These are phyloP conservation scores for Saccharomyces mikatae DNA, from an alignment of 805 yeast genomes.

Conservation along the genomic window DNA sequence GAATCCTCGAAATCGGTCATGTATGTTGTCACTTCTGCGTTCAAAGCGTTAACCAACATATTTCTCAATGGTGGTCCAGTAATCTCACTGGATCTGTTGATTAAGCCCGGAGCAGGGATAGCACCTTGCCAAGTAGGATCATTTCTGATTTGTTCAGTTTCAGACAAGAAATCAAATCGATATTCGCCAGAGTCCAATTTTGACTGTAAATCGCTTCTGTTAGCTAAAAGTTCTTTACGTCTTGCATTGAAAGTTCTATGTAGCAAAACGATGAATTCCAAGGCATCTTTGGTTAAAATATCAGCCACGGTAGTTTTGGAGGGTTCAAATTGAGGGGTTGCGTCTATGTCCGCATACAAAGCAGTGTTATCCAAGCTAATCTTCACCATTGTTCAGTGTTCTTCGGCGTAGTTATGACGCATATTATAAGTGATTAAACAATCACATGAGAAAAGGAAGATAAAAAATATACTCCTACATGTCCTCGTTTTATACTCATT, in stretches of 20 bases:
- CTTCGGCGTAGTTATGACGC: neutral
- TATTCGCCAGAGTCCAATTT: constrained; percentile 52
- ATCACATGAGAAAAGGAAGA: neutral
- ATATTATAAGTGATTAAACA: neutral
- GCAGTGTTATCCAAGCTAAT: constrained; percentile 27
- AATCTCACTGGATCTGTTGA: constrained; percentile 70
- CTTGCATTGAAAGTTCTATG: constrained; percentile 64
- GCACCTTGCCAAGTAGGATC: constrained; percentile 73
- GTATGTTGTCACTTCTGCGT: constrained; percentile 70
- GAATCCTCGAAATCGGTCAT: constrained; percentile 87
- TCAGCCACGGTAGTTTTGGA: constrained; percentile 32
- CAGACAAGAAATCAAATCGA: constrained; percentile 53
- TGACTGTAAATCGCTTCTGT: constrained; percentile 54
- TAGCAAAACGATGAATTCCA: constrained; percentile 61
- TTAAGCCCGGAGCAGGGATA: constrained; percentile 61
- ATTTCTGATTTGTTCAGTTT: constrained; percentile 60
- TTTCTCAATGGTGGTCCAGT: constrained; percentile 83
- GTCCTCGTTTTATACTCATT: neutral
- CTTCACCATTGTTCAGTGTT: constrained; percentile 12
- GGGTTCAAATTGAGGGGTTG: constrained; percentile 22
- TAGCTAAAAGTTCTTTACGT: constrained; percentile 50
- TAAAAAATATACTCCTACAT: neutral
- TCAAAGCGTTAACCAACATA: constrained; percentile 76
- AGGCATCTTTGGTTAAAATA: constrained; percentile 38
- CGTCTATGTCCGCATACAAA: constrained; percentile 27